Evolutionary conservation across 192 early-diverging fungal species (phyloP), one percentile per base, ranked within the genome.

Genomic region (Coemansia sp.): DNA sequence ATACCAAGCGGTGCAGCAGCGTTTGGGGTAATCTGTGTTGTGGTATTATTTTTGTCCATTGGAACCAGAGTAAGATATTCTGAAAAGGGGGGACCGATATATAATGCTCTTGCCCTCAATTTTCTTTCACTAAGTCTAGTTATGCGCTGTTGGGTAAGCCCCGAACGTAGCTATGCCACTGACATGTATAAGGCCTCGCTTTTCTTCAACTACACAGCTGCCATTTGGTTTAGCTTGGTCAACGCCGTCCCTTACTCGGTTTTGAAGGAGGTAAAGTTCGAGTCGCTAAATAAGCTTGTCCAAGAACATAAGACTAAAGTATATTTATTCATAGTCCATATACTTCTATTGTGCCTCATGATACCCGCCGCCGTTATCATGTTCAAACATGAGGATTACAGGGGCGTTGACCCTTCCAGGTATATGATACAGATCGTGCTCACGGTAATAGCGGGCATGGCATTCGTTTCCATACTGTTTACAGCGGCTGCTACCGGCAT

Each of bases 121-220:
- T 5, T 24, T 0, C 7, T 53, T 14, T 4, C 13, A 6, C 0
- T 69, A 2, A 64, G 66, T 40, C 41, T 69, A 37, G 68, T 34
- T 6, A 39, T 75, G 46, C 73, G 73, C 3, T 35, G 57, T 31
- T 37, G 42, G n/a, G 4, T 75, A 5, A n/a, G 36, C 5, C 39
- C 17, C 14, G 31, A 50, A n/a, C 8, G 21, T 1, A 36, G 17
- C 45, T 50, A 60, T 46, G 14, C 46, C 10, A 35, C 21, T 0
- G 39, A 35, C 0, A 11, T 62, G 1, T 75, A 75, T 59, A 69
- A 69, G 41, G 67, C 59, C 2, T 75, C 73, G 2, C 29, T 75
- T 21, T 65, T 66, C 39, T 69, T 69, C 41, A 59, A 75, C 54
- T 64, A 76, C 64, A 44, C 48, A n/a, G 60, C 68, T 4, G 74